Evolutionary conservation across 2,329 filamentous ascomycete species (phyloP).

Genomic region (Colletotrichum spaethianum): DNA sequence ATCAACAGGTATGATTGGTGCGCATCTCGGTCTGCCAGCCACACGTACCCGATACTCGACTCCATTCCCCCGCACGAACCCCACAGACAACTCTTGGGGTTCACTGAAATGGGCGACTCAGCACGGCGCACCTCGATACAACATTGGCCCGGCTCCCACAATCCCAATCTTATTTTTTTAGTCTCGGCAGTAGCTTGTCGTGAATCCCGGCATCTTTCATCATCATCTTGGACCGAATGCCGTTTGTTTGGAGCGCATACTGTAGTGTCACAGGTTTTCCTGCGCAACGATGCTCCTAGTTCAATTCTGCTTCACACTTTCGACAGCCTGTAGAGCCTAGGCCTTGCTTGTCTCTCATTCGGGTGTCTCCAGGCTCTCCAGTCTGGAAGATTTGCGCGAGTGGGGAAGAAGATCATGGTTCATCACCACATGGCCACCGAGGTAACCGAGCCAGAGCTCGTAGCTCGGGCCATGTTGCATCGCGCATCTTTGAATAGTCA

Average conservation of each 20-base stretch:
- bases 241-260: constrained; percentile 39
- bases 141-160: constrained; percentile 33
- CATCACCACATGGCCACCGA: constrained; percentile 32
- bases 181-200: constrained; percentile 22
- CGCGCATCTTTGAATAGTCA: constrained; percentile 8
- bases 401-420: constrained; percentile 3
- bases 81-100: constrained; percentile 21
- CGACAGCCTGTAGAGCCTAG: neutral
- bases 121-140: constrained; percentile 25
- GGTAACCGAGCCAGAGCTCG: constrained; percentile 29
- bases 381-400: constrained; percentile 8
- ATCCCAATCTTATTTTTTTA: constrained; percentile 11
- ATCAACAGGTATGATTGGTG: constrained; percentile 22
- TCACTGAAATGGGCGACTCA: constrained; percentile 1
- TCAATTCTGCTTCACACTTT: neutral
- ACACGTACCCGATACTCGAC: constrained; percentile 12
- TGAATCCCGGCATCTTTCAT: neutral
- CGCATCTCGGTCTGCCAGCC: constrained; percentile 23
- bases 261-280: neutral
- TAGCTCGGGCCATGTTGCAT: constrained; percentile 31
- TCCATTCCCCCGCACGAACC: constrained; percentile 32
- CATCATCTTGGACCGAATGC: no score
- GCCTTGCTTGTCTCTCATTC: neutral
- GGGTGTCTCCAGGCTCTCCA: constrained; percentile 4
- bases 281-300: neutral